These are phyloP conservation scores for Yamadazyma atlantica DNA, from an alignment of 1,139 yeast species.

Conservation along the genomic window DNA sequence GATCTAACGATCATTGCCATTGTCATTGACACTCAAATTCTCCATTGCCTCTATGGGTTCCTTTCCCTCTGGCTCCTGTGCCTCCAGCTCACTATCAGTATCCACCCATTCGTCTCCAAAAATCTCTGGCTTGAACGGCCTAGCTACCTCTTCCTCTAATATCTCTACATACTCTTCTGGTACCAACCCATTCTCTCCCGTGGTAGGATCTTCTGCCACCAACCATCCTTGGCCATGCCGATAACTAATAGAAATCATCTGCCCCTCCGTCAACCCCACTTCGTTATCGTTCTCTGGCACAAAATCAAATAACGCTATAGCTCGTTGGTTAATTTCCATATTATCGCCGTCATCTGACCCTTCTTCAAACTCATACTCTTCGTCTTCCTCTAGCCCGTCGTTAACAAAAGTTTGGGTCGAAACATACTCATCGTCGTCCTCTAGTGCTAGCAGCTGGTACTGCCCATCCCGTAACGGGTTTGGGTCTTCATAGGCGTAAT, in stretches of 20 bases:
- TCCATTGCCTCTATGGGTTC: no score
- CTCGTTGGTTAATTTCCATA: slow-evolving; percentile 52
- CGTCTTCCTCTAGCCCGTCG: slow-evolving; percentile 9
- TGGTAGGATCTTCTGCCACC: slow-evolving; percentile 80
- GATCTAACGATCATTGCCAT: no score
- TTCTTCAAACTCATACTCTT: slow-evolving; percentile 19
- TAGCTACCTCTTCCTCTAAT: slow-evolving; percentile 39
- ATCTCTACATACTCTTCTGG: slow-evolving; percentile 92
- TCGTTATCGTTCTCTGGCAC: slow-evolving; percentile 94
- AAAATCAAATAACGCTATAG: slow-evolving; percentile 87
- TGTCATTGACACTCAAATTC: no score
- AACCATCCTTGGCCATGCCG: slow-evolving; percentile 99
- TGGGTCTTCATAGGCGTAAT: slow-evolving; percentile 70
- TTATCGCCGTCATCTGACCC: slow-evolving; percentile 20
- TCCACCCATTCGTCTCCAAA: slow-evolving; percentile 20
- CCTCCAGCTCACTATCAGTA: no score
- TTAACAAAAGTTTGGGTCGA: not conserved
- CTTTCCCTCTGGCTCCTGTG: no score
- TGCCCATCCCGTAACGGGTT: slow-evolving; percentile 58
- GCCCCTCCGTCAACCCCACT: slow-evolving; percentile 75
- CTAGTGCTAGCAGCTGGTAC: not conserved
- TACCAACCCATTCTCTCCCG: slow-evolving; percentile 86
- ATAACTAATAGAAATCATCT: slow-evolving; percentile 79
- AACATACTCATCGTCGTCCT: not conserved
- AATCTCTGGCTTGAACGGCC: slow-evolving; percentile 47